phyloP scores from a whole-genome alignment of 257 asterid genomes.

The Anisodus acutangulus region DNA sequence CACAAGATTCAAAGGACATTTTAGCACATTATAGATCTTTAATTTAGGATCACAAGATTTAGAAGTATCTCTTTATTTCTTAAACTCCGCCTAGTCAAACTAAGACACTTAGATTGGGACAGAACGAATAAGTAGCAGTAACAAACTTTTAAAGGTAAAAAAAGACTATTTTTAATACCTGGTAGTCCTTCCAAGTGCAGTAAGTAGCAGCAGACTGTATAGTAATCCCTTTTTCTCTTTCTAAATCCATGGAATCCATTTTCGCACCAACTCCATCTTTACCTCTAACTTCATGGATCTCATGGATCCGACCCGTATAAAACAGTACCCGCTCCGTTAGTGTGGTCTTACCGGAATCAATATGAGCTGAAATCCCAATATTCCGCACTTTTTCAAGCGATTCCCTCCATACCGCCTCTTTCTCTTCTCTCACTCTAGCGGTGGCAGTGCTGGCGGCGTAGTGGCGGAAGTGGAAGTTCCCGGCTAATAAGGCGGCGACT shows the following conservation, averaged over 20 bases:
- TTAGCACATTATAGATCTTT: too few species aligned
- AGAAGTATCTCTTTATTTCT: too few species aligned
- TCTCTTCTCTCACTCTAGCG: conserved; percentile 73
- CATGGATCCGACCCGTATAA: conserved; percentile 97
- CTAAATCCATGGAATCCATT: conserved; percentile 99
- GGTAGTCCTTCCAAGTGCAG: conserved; percentile 91
- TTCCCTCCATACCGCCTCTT: conserved; percentile 81
- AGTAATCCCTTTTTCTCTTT: conserved; percentile 97
- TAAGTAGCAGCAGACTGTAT: conserved; percentile 98
- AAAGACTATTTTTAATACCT: conserved; percentile 48
- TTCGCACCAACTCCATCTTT: conserved; percentile 98
- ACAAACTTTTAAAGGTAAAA: neutral
- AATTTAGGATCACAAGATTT: too few species aligned
- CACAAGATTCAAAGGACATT: neutral
- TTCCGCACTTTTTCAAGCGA: conserved; percentile 79
- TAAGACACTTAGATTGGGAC: too few species aligned
- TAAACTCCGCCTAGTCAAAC: too few species aligned
- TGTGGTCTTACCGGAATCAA: conserved; percentile 96
- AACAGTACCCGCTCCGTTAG: conserved; percentile 84
- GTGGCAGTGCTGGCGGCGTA: conserved; percentile 77
- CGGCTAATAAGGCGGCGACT: conserved; percentile 57
- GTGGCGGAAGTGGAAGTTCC: conserved; percentile 64
- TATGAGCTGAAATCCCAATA: conserved; percentile 96
- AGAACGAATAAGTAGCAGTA: too few species aligned
- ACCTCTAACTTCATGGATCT: conserved; percentile 96